Base-by-base conservation (phyloP, 2,329 filamentous ascomycete species). In the Arthrobotrys sinensis region DNA sequence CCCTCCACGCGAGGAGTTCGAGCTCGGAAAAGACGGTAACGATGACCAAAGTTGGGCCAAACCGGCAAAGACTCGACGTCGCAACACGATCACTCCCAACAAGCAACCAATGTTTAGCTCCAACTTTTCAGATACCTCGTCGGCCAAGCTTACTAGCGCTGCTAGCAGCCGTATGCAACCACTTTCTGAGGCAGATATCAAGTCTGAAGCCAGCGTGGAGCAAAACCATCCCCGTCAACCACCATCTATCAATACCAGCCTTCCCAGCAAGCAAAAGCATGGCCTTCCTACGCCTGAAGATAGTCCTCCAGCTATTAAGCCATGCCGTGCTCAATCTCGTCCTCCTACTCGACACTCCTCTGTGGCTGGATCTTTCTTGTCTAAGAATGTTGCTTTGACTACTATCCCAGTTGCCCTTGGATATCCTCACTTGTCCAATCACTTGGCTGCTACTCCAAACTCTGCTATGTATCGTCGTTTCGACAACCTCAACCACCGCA, bases 381-480 rank as follows among this genome's bases (percentile, higher is more conserved):
- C 55, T 36, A 66, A 64, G 43, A 53, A 53, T 21, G 60, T 50
- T 45, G 60, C 66, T 52, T 38, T 77, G 28, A 71, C 73, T 16
- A 77, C 73, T 12, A 65, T 77, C 40, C 73, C 73, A 24, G 57
- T 68, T 36, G 73, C 73, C 46, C 73, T 77, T 52, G 80, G 80
- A 45, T 81, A 81, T 12, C 80, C 81, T 12, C 73, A 80, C 45
- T 64, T 81, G n/a, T 80, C 81, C 2, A 69, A 79, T 36, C 80
- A 79, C 6, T 65, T 81, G 32, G 75, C 81, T 32, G 68, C 40
- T 43, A 77, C 75, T 24, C 81, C 81, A 24, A 80, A 76, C 5
- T 67, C 79, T 7, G 93, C 93, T 0, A 88, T 97, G 75, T 97
- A 97, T 83, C 90, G 94, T 50, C 91, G 91, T 71, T 97, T 97